phyloP scores from a whole-genome alignment of 768 basidiomycete species.

The Pulveroboletus sp. region DNA sequence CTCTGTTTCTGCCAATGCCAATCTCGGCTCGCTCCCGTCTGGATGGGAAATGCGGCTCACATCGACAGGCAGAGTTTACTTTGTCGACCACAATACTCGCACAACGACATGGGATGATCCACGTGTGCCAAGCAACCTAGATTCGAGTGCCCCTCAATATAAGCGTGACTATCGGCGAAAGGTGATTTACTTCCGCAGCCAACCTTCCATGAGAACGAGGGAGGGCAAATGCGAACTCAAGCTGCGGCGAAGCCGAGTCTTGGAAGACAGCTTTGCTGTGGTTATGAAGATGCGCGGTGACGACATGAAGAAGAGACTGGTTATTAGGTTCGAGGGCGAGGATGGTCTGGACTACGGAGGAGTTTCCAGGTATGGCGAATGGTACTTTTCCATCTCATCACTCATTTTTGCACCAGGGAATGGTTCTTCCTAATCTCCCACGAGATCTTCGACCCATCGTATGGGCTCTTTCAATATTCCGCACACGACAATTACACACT shows the following conservation, averaged over 20 bases:
- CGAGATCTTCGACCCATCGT: conserved; percentile 78
- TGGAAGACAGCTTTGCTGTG: conserved; percentile 84
- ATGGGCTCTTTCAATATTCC: conserved; percentile 80
- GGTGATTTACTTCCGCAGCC: conserved; percentile 88
- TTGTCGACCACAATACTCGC: conserved; percentile 87
- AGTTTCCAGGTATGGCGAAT: conserved; percentile 53
- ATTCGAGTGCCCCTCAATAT: conserved; percentile 91
- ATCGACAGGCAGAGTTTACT: conserved; percentile 80
- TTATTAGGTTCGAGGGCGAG: conserved; percentile 76
- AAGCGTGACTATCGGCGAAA: conserved; percentile 91
- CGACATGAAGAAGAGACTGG: conserved; percentile 64
- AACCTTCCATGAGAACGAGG: conserved; percentile 75
- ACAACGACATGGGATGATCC: conserved; percentile 95
- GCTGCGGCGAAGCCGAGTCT: conserved; percentile 70
- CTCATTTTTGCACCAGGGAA: conserved; percentile 45
- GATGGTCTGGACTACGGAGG: conserved; percentile 79
- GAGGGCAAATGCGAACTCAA: conserved; percentile 86
- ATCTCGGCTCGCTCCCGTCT: conserved; percentile 79
- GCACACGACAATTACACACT: conserved; percentile 77
- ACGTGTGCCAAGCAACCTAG: conserved; percentile 73
- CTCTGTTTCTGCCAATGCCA: conserved; percentile 45
- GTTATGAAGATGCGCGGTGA: conserved; percentile 77
- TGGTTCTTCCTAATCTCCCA: conserved; percentile 86
- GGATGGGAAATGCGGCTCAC: conserved; percentile 97
- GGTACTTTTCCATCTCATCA: not conserved